Evolutionary conservation across 331 rosid genomes (phyloP), one percentile per base, ranked within the genome.

Genomic region (Dryas integrifolia): DNA sequence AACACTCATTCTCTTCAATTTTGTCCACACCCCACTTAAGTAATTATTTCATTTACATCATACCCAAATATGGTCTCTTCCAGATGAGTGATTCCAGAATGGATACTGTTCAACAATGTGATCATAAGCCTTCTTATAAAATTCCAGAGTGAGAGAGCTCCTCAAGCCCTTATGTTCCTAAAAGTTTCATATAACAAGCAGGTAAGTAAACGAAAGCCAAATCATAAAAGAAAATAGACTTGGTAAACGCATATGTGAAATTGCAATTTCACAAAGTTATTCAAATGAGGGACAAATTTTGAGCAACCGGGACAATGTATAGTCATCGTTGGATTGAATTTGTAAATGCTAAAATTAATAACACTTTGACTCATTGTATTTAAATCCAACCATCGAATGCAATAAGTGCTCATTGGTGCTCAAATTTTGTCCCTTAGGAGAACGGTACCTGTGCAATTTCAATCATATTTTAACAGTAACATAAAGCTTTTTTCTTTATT

Each of bases 1-100:
- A 72, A 64, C 39, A 48, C 74, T 69, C 69, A 45, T 73, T 73
- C 65, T 14, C 49, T 73, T 67, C 13, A 62, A 63, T 53, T 60
- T 45, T 70, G 44, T 58, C 58, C 57, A 63, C 61, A 4, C 15
- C n/a, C 46, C 70, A 53, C 72, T 75, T 79, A 67, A 39, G 52
- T 58, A 35, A 41, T 59, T 72, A 49, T 30, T 68, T 24, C 35
- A 60, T 51, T 69, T 72, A 45, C 55, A 61, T 66, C 91, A 35
- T 90, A 94, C 98, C 98, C 98, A 94, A 65, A 89, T 81, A 82
- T 94, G 98, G 82, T 94, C 98, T 80, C 85, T 90, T 84, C 98
- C 98, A 45, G 92, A 87, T 56, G 96, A 85, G 73, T 74, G 95
- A 79, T 89, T 91, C 98, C 98, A 94, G 72, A 80, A 94, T 26